A percentile compares a stretch with the other conserved stretches of the same genome.
Conservation (phyloP, 768 basidiomycete species). For the Tremella fuciformis region DNA sequence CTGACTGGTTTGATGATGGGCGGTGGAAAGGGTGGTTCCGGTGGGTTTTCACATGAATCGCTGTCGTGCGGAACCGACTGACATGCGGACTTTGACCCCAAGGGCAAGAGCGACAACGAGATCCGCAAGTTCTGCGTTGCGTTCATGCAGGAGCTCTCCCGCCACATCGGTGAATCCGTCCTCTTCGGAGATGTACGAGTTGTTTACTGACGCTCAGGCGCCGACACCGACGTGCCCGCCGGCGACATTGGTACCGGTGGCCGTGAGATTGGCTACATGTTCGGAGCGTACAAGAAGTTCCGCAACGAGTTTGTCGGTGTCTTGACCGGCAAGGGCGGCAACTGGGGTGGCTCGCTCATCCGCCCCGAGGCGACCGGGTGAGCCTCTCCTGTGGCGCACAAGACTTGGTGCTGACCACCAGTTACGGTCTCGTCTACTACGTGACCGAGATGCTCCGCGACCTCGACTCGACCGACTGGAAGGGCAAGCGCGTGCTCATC, state of each 20-base stretch:
- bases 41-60: background rate
- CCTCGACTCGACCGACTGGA: conserved; percentile 60
- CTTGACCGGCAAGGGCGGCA: conserved; percentile 68
- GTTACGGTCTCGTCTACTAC: conserved; percentile 74
- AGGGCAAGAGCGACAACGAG: conserved; percentile 72
- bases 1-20: conserved; percentile 74
- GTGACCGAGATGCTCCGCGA: conserved; percentile 65
- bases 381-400: background rate
- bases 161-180: conserved; percentile 40
- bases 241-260: conserved; percentile 70
- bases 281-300: conserved; percentile 73
- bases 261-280: conserved; percentile 72
- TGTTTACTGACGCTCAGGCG: conserved; percentile 50
- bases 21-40: conserved; percentile 68
- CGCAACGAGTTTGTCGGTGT: conserved; percentile 67
- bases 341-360: conserved; percentile 71
- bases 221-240: conserved; percentile 70
- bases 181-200: too few relatives aligned
- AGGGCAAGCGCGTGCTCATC: conserved; percentile 55
- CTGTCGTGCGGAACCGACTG: too few relatives aligned
- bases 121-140: conserved; percentile 64
- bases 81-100: conserved; percentile 68
- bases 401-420: conserved; percentile 54
- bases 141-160: conserved; percentile 72
- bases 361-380: conserved; percentile 61